Conservation (phyloP, 1,139 yeast species). For the Scheffersomyces cryptocercus region DNA sequence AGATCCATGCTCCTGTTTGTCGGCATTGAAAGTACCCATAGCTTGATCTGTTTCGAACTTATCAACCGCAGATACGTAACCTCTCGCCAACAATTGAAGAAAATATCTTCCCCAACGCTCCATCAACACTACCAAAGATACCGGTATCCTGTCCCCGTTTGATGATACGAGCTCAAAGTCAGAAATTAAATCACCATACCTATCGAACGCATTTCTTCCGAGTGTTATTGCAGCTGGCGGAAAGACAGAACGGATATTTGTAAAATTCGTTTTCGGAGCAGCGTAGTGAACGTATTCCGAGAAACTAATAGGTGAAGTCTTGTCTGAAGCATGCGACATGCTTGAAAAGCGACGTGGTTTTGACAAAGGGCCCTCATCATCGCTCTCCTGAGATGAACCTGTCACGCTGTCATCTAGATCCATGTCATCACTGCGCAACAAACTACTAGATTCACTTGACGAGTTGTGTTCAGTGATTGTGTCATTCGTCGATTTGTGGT, state of each 20-base stretch:
- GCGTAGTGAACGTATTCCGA: constrained; percentile 76
- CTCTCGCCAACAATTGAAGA: constrained; percentile 58
- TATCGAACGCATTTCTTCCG: constrained; percentile 71
- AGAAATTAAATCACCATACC: constrained; percentile 62
- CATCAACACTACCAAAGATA: constrained; percentile 58
- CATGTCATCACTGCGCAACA: constrained; percentile 17
- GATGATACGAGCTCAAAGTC: constrained; percentile 71
- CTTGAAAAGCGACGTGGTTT: constrained; percentile 17
- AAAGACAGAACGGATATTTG: constrained; percentile 66
- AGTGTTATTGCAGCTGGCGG: constrained; percentile 77
- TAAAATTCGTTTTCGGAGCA: constrained; percentile 67
- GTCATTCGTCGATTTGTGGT: constrained; percentile 3
- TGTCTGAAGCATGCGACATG: constrained; percentile 13
- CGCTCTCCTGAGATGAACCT: constrained; percentile 9
- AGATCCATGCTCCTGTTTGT: constrained; percentile 2
- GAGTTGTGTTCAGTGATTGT: constrained; percentile 1
- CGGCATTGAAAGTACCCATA: not conserved
- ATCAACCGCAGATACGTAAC: constrained; percentile 60
- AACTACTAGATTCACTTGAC: constrained; percentile 16
- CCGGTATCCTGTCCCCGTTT: constrained; percentile 66
- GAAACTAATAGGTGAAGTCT: constrained; percentile 39
- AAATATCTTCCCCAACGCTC: constrained; percentile 78
- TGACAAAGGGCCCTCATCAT: constrained; percentile 9
- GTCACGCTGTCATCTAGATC: constrained; percentile 14
- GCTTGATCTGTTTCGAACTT: constrained; percentile 41